phyloP scores from a whole-genome alignment of 2,329 filamentous ascomycete genomes.

The Cordyceps javanica region DNA sequence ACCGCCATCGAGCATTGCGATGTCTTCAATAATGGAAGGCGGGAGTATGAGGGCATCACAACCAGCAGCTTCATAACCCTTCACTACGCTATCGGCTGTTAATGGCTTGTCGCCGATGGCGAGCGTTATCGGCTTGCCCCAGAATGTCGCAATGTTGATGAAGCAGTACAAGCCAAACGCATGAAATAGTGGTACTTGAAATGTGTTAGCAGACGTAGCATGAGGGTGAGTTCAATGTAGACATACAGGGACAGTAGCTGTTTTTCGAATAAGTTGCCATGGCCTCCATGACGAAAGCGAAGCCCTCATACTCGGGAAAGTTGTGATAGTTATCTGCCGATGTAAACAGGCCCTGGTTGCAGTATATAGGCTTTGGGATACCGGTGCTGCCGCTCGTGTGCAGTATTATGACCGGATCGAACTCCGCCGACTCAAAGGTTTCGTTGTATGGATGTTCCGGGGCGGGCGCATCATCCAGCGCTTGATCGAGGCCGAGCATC shows the following conservation, averaged over 20 bases:
- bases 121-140: background rate
- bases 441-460: conserved; percentile 33
- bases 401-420: conserved; percentile 35
- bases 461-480: conserved; percentile 29
- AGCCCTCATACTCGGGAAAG: conserved; percentile 20
- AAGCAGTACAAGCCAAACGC: conserved; percentile 4
- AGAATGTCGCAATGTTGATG: background rate
- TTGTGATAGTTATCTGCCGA: conserved; percentile 27
- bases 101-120: background rate
- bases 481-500: conserved; percentile 27
- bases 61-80: conserved; percentile 1
- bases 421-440: conserved; percentile 35
- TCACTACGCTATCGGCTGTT: background rate
- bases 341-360: conserved; percentile 31
- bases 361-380: conserved; percentile 39
- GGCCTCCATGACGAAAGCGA: conserved; percentile 6
- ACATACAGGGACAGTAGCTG: background rate
- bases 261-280: background rate
- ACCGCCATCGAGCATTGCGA: conserved; percentile 6
- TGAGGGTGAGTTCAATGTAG: background rate
- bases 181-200: background rate
- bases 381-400: conserved; percentile 43
- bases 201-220: background rate
- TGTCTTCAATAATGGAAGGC: conserved; percentile 9
- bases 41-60: background rate